A percentile compares a stretch with the other conserved stretches of the same genome.
Conservation (phyloP, 2,329 filamentous ascomycete genomes). For the Leptosphaerulina australis region DNA sequence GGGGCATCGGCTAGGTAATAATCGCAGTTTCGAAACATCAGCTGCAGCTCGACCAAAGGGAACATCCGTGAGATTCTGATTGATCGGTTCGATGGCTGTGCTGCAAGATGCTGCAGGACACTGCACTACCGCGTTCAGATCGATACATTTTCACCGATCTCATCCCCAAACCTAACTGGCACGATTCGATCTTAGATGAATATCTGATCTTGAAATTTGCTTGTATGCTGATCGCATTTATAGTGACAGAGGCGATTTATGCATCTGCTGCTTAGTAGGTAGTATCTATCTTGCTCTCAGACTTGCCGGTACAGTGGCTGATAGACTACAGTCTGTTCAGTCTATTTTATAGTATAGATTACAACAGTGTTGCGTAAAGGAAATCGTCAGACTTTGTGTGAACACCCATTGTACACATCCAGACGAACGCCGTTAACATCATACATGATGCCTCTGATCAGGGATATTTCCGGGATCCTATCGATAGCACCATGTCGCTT, state of each 20-base stretch:
- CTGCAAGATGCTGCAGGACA: slow-evolving; percentile 11
- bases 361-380: no score
- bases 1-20: neutral
- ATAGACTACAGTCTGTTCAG: no score
- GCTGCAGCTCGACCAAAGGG: neutral
- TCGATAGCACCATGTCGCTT: neutral
- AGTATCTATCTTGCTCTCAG: no score
- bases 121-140: neutral
- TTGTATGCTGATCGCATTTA: no score
- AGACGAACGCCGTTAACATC: no score
- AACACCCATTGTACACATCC: no score
- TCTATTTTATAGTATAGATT: no score
- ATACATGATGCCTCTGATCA: no score
- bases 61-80: neutral
- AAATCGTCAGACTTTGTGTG: no score
- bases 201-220: neutral
- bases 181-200: neutral
- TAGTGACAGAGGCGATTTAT: no score
- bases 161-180: neutral
- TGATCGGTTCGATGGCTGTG: neutral
- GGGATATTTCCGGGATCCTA: neutral
- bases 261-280: no score
- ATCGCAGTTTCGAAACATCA: neutral
- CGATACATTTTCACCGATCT: neutral
- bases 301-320: no score